Conservation (phyloP, 2,329 filamentous ascomycete species). For the Didymella arachidicola region DNA sequence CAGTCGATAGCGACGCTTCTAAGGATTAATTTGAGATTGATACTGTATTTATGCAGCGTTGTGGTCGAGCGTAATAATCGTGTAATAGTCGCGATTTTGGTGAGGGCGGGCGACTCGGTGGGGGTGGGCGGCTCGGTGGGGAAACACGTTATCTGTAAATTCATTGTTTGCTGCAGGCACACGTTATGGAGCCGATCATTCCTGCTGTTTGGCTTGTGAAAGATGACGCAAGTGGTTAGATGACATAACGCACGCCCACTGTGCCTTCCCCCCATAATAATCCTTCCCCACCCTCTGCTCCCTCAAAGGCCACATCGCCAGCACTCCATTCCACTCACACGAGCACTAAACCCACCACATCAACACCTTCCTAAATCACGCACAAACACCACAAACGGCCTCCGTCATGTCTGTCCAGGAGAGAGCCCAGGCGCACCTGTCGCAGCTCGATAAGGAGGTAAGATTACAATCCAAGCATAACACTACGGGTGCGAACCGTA, state of each 20-base stretch:
- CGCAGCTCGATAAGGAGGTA: constrained; percentile 84
- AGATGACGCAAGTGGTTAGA: constrained; percentile 44
- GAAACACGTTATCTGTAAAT: too few relatives aligned
- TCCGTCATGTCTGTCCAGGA: constrained; percentile 77
- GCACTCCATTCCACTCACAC: constrained; percentile 23
- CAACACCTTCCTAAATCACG: constrained; percentile 5
- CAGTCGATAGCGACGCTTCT: too few relatives aligned
- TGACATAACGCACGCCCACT: constrained; percentile 40
- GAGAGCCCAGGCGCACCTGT: constrained; percentile 77
- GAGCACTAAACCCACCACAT: constrained; percentile 20
- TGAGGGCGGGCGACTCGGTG: too few relatives aligned
- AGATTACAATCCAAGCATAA: constrained; percentile 42
- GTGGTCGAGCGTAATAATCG: too few relatives aligned
- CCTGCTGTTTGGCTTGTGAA: constrained; percentile 43
- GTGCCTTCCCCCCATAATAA: constrained; percentile 41
- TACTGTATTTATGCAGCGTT: too few relatives aligned
- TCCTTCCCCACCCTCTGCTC: constrained; percentile 27
- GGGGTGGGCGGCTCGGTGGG: too few relatives aligned
- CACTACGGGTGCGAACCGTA: neutral
- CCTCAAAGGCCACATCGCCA: constrained; percentile 26
- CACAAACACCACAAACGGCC: constrained; percentile 14
- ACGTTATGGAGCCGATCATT: constrained; percentile 34
- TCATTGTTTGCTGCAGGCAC: constrained; percentile 15
- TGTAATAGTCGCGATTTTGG: too few relatives aligned
- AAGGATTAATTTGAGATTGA: too few relatives aligned